Evolutionary conservation across 2,329 filamentous ascomycete genomes (phyloP), one percentile per base, ranked within the genome.

Genomic region (Apiospora marii): DNA sequence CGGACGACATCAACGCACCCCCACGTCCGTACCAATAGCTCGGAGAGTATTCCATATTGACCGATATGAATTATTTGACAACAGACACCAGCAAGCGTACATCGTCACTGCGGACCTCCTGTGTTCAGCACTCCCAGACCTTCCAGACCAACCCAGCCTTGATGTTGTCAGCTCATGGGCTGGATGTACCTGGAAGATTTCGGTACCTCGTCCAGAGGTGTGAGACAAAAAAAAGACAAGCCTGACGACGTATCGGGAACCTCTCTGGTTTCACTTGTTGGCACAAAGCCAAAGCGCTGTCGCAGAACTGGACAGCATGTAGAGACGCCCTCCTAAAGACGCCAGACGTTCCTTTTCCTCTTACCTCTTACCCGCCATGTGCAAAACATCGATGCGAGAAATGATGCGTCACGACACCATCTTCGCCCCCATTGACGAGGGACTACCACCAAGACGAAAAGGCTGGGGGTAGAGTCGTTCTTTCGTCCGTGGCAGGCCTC

Each of bases 261-360:
- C 8, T 64, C 53, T 12, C 30, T 61, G 34, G 53, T 61, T 22
- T n/a, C 53, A 61, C 19, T 61, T 19, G 53, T 37, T 64, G 58
- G 58, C 58, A 64, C 58, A 64, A 24, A 37, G 19, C 58, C 34
- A 64, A 64, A 64, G 34, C 58, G 58, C 4, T 64, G 58, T 64
- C 58, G 58, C 58, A 64, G n/a, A 41, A 34, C n/a, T 30, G 53
- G 53, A 61, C 30, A 37, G 53, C 53, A 22, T 64, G 58, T n/a
- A 64, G 5, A 41, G 22, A 41, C 8, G 34, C 8, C 46, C 1
- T 2, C 58, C 10, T 4, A 64, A 1, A 14, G 30, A 22, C 34
- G 30, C 34, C 58, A n/a, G n/a, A 3, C 10, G 8, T 41, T 64
- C 24, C 58, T 41, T 64, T 41, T 41, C 41, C 19, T n/a, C 19